Evolutionary conservation across 192 early-diverging fungal genomes (phyloP), one percentile per base, ranked within the genome.

Genomic region (Geranomyces variabilis): DNA sequence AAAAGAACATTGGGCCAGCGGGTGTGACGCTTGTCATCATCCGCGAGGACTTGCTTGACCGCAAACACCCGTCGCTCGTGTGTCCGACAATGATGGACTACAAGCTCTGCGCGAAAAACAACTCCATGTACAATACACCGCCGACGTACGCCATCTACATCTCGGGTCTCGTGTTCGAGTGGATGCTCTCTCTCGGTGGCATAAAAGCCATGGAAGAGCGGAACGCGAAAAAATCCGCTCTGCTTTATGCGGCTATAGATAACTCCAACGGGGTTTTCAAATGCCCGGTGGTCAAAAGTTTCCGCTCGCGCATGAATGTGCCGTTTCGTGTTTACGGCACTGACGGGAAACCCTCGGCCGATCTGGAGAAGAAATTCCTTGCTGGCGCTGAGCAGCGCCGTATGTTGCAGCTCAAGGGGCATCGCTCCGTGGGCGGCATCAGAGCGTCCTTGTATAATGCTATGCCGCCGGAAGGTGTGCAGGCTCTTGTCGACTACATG

Each of bases 111-210:
- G 88, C 82, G 60, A 85, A 91, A 47, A 88, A 93, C 67, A 84
- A 89, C 62, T 96, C 94, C 4, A 83, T 99, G 77, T 96, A 96
- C 84, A 96, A 99, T 73, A 99, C 97, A 31, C 97, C 97, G 47
- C 96, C 97, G 15, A 95, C 92, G 46, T 99, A 92, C 80, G 76
- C 93, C 41, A 94, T 99, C 70, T 99, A 98, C 80, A 89, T 99
- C 49, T 88, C 92, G 9, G 90, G 90, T 26, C 83, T 98, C 10
- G 92, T 96, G 19, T 93, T 96, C 82, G 86, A 96, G 68, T 93
- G 92, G 90, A 80, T 93, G 33, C 77, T 77, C 31, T 77, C 79
- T 34, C 64, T 83, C n/a, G 89, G 87, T 7, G 94, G 94, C 1
- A 65, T 99, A 7, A 79, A 77, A 4, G 84, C 68, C 8, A 91